Conservation (phyloP, 345 rosid genomes). For the Gossypium rotundifolium region DNA sequence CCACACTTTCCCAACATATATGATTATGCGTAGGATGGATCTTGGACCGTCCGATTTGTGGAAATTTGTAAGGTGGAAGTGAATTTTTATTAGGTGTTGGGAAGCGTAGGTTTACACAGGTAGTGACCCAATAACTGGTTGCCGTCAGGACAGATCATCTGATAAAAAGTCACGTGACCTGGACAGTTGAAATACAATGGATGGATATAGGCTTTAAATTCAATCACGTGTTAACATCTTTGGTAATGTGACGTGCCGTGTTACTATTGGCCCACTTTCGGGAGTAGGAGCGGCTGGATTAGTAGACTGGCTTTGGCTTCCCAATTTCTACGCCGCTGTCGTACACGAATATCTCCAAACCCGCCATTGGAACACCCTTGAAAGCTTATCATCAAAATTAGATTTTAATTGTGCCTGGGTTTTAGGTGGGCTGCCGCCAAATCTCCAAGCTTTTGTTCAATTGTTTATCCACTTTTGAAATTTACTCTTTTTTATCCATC, state of each 20-base stretch:
- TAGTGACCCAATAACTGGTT: constrained; percentile 17
- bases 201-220: background rate
- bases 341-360: background rate
- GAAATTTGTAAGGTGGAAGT: background rate
- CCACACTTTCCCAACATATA: background rate
- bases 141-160: constrained; percentile 27
- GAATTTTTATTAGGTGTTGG: background rate
- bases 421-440: background rate
- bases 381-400: background rate
- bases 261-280: background rate
- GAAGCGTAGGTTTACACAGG: background rate
- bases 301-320: background rate
- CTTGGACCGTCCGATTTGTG: background rate
- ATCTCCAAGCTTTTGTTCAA: background rate
- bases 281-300: background rate
- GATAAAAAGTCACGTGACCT: constrained; percentile 25
- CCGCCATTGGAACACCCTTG: background rate
- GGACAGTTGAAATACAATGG: background rate
- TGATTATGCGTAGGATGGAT: background rate
- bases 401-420: background rate
- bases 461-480: background rate
- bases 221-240: constrained; percentile 19
- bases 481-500: background rate
- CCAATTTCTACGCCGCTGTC: background rate
- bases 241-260: constrained; percentile 13